phyloP scores from a whole-genome alignment of 371 early-diverging fungal genomes.

The Polyrhizophydium stewartii region DNA sequence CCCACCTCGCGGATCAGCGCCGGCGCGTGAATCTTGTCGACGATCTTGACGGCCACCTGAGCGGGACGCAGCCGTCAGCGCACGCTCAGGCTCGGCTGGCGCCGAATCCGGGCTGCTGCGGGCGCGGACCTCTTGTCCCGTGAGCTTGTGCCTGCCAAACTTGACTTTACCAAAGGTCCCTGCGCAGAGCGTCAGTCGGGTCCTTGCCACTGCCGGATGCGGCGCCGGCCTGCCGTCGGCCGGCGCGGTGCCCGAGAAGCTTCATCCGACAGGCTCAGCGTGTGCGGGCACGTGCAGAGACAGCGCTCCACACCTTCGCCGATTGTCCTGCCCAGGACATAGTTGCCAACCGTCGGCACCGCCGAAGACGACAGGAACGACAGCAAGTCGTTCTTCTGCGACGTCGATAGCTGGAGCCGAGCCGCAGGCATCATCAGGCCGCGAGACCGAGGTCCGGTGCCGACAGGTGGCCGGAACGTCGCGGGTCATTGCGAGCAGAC shows the following conservation, averaged over 20 bases:
- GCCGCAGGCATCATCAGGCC: too few species aligned
- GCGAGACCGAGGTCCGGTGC: too few species aligned
- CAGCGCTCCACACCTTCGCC: conserved; percentile 32
- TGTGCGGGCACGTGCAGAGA: neutral
- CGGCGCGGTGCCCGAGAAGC: neutral
- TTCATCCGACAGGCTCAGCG: neutral
- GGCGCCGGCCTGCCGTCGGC: neutral
- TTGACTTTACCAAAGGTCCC: conserved; percentile 88
- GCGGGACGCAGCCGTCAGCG: neutral
- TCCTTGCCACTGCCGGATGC: too few species aligned
- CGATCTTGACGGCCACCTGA: conserved; percentile 80
- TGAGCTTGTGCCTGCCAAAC: conserved; percentile 68
- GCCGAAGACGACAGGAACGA: conserved; percentile 18
- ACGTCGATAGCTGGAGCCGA: conserved; percentile 1
- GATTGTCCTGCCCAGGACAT: conserved; percentile 40
- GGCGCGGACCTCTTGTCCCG: conserved; percentile 54
- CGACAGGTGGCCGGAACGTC: too few species aligned
- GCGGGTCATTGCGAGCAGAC: too few species aligned
- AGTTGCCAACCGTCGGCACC: conserved; percentile 35
- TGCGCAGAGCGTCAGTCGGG: conserved; percentile 13
- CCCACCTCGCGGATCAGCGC: conserved; percentile 64
- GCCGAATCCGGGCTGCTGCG: conserved; percentile 1
- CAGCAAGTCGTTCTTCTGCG: conserved; percentile 22
- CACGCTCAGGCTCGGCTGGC: too few species aligned
- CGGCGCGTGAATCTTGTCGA: conserved; percentile 76